A percentile compares a stretch with the other conserved stretches of the same genome.
Evolutionary conservation across 257 asterid genomes (phyloP).

Genomic region (Primulina eburnea): DNA sequence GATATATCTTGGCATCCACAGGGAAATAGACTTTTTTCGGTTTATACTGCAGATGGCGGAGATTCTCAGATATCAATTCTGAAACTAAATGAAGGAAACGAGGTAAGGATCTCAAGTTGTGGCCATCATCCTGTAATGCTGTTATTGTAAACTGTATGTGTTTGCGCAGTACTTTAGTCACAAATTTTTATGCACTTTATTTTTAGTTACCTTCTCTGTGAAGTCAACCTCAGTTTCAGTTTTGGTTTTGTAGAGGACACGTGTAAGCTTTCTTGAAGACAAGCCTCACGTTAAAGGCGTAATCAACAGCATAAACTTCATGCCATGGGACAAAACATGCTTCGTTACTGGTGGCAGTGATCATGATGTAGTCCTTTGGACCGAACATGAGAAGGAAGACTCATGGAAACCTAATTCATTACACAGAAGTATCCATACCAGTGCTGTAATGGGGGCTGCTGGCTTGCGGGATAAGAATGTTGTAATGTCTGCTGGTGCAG

Average conservation of each 20-base stretch:
- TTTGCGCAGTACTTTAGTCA: background rate
- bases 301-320: slow-evolving; percentile 76
- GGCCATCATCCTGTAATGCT: background rate
- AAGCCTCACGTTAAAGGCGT: slow-evolving; percentile 82
- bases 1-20: slow-evolving; percentile 96
- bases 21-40: slow-evolving; percentile 69
- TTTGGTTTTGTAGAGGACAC: slow-evolving; percentile 38
- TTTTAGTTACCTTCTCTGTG: background rate
- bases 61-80: slow-evolving; percentile 77
- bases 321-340: slow-evolving; percentile 79
- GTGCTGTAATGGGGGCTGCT: slow-evolving; percentile 94
- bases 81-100: slow-evolving; percentile 60
- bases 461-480: slow-evolving; percentile 75
- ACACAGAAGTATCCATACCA: slow-evolving; percentile 63
- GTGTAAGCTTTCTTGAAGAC: slow-evolving; percentile 56
- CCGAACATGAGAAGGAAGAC: slow-evolving; percentile 54
- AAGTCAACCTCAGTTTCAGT: slow-evolving; percentile 12
- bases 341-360: slow-evolving; percentile 91
- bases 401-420: slow-evolving; percentile 62
- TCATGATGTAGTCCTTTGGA: slow-evolving; percentile 86
- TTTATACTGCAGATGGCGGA: slow-evolving; percentile 73
- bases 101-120: slow-evolving; percentile 36
- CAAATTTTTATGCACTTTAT: background rate
- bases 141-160: slow-evolving; percentile 5
- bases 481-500: slow-evolving; percentile 82